Conservation (phyloP, 352 stramenopile species). For the Globisporangium orthogonon region DNA sequence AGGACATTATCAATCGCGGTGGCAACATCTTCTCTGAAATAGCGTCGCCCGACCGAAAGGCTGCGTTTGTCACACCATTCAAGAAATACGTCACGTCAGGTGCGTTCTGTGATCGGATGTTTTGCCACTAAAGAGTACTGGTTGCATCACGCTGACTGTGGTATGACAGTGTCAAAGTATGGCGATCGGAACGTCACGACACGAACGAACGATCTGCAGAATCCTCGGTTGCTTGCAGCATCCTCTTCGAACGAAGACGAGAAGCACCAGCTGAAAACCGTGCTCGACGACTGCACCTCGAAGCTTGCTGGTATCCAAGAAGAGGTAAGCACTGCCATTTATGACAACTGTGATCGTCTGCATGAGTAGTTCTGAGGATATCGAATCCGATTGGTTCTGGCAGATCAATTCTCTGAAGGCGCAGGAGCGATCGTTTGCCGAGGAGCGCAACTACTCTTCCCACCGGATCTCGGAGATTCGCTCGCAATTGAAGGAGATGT, state of each 20-base stretch:
- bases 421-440: constrained; percentile 54
- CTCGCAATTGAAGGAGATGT: constrained; percentile 51
- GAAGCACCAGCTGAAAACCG: constrained; percentile 49
- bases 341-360: not conserved
- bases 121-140: not conserved
- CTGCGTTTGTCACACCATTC: constrained; percentile 72
- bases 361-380: not conserved
- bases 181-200: constrained; percentile 80
- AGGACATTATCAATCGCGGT: constrained; percentile 72
- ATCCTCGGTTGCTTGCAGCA: constrained; percentile 52
- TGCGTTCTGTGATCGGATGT: constrained; percentile 11
- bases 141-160: not conserved
- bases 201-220: constrained; percentile 73
- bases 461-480: constrained; percentile 68
- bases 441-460: constrained; percentile 50
- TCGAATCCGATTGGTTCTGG: not conserved
- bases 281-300: constrained; percentile 32
- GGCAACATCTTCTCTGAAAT: constrained; percentile 58
- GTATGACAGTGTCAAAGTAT: constrained; percentile 69
- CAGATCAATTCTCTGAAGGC: constrained; percentile 57
- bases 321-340: constrained; percentile 23
- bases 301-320: constrained; percentile 42
- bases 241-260: constrained; percentile 79
- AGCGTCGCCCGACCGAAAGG: constrained; percentile 45
- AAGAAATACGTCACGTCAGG: constrained; percentile 86